These are phyloP conservation scores for Filobasidium floriforme DNA, from an alignment of 768 basidiomycete genomes.

Conservation along the genomic window DNA sequence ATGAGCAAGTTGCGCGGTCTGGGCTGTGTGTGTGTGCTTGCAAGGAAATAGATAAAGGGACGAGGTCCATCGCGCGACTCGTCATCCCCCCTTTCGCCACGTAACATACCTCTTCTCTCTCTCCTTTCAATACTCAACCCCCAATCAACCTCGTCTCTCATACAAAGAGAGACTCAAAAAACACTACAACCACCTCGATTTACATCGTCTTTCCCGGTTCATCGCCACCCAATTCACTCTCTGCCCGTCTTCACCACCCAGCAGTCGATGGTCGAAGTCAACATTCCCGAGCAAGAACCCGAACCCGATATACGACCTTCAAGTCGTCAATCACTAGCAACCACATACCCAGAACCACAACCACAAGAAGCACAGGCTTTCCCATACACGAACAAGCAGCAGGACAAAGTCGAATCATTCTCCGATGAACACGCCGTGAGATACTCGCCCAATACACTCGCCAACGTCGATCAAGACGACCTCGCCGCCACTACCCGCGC, in stretches of 20 bases:
- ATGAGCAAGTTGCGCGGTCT: too few relatives aligned
- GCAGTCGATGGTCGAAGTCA: constrained; percentile 46
- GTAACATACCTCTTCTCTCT: too few relatives aligned
- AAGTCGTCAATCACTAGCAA: constrained; percentile 13
- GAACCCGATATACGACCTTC: constrained; percentile 22
- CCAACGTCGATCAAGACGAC: neutral
- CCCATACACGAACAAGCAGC: neutral
- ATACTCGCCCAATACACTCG: neutral
- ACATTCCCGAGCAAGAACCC: constrained; percentile 18
- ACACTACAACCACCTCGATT: too few relatives aligned
- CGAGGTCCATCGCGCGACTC: too few relatives aligned
- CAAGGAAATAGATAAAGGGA: too few relatives aligned
- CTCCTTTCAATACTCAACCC: too few relatives aligned
- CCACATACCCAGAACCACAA: constrained; percentile 9
- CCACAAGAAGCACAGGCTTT: constrained; percentile 2
- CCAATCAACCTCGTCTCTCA: too few relatives aligned
- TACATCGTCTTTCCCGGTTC: too few relatives aligned
- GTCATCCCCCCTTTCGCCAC: too few relatives aligned
- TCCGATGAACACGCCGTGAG: constrained; percentile 8
- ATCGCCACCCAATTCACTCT: too few relatives aligned
- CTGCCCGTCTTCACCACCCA: constrained; percentile 41
- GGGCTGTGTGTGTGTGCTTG: too few relatives aligned
- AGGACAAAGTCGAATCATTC: neutral
- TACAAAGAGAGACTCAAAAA: too few relatives aligned
- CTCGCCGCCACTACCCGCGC: neutral